Conservation (phyloP, 2,329 filamentous ascomycete genomes). For the Nigrospora sphaerica region DNA sequence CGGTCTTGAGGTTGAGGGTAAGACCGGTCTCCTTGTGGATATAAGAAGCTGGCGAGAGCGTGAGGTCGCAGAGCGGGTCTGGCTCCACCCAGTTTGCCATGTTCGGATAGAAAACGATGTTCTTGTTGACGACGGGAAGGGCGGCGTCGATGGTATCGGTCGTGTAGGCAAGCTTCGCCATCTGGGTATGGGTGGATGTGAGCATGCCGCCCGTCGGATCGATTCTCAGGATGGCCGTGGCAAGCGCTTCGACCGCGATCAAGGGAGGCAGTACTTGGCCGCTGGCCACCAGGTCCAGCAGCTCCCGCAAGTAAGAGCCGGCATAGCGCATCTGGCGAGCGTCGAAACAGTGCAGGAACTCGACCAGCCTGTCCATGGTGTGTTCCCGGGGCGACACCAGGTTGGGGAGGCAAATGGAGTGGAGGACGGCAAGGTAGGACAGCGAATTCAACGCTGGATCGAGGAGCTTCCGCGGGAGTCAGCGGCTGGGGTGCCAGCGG, state of each 20-base stretch:
- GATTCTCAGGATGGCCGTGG: slow-evolving; percentile 53
- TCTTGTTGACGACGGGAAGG: slow-evolving; percentile 55
- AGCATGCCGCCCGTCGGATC: slow-evolving; percentile 62
- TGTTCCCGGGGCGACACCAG: slow-evolving; percentile 16
- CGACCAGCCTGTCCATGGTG: slow-evolving; percentile 32
- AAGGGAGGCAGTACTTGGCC: slow-evolving; percentile 34
- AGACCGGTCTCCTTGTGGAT: slow-evolving; percentile 54
- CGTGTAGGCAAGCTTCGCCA: slow-evolving; percentile 53
- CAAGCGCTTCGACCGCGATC: slow-evolving; percentile 36
- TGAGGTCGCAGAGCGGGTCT: slow-evolving; percentile 36
- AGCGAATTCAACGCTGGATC: slow-evolving; percentile 42
- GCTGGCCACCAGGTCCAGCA: slow-evolving; percentile 33
- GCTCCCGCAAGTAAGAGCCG: slow-evolving; percentile 31
- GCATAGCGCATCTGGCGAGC: slow-evolving; percentile 45
- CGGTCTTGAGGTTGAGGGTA: slow-evolving; percentile 42
- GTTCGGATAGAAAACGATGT: slow-evolving; percentile 59
- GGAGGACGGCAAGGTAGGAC: slow-evolving; percentile 42
- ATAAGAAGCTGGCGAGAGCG: slow-evolving; percentile 43
- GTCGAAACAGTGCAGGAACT: slow-evolving; percentile 43
- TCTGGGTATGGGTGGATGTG: slow-evolving; percentile 53
- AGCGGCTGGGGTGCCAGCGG: slow-evolving; percentile 5
- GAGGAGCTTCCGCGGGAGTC: slow-evolving; percentile 27
- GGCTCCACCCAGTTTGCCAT: slow-evolving; percentile 28
- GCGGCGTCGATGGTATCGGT: slow-evolving; percentile 46
- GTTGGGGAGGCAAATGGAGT: slow-evolving; percentile 27